phyloP scores from a whole-genome alignment of 805 yeast species.

The Nakazawaea populi region DNA sequence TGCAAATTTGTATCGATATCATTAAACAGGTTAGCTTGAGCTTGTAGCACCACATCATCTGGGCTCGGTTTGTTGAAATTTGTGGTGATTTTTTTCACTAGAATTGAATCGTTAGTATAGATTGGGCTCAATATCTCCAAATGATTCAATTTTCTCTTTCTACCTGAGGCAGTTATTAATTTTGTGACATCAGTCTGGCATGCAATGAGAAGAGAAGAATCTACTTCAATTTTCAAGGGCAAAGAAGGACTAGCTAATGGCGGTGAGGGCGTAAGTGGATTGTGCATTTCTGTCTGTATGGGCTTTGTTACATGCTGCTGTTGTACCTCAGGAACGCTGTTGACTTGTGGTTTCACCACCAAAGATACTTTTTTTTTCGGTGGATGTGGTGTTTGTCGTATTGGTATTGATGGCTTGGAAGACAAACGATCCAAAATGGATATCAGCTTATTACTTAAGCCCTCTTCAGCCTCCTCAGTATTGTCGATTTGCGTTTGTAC shows the following conservation, averaged over 20 bases:
- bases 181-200: background rate
- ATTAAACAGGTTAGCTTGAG: conserved; percentile 38
- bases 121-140: conserved; percentile 6
- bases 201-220: background rate
- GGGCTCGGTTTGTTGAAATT: conserved; percentile 74
- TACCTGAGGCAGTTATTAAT: background rate
- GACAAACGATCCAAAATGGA: conserved; percentile 11
- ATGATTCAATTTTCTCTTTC: conserved; percentile 9
- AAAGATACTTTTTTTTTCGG: background rate
- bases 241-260: background rate
- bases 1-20: conserved; percentile 20
- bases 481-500: too few relatives aligned
- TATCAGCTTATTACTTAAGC: background rate
- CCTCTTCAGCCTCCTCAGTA: background rate
- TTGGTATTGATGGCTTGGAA: background rate
- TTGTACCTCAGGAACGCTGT: background rate
- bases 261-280: too few relatives aligned
- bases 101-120: conserved; percentile 35
- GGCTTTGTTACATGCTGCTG: too few relatives aligned
- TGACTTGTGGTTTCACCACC: background rate
- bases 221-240: background rate
- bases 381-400: background rate
- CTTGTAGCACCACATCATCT: conserved; percentile 62
- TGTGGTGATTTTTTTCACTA: conserved; percentile 33
- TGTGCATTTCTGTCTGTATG: too few relatives aligned